phyloP scores from a whole-genome alignment of 345 rosid genomes.

The Erysimum cheiranthoides region DNA sequence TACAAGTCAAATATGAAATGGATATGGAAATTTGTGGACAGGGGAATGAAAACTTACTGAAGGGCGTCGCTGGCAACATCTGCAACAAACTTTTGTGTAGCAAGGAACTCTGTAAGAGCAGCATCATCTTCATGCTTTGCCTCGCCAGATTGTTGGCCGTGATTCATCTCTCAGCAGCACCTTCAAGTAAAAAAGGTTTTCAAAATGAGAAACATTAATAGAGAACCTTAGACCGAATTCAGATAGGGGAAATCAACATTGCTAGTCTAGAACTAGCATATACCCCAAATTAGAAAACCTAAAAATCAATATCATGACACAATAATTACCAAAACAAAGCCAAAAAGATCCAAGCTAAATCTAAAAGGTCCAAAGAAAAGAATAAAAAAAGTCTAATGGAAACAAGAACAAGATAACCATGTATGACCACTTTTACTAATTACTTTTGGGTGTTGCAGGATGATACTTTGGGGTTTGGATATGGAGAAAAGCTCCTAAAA shows the following conservation, averaged over 20 bases:
- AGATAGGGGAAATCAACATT: conserved; percentile 9
- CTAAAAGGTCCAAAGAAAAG: too few relatives aligned
- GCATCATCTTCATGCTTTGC: conserved; percentile 86
- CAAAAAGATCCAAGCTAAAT: too few relatives aligned
- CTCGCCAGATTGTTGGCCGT: conserved; percentile 58
- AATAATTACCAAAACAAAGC: not conserved
- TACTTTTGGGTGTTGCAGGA: too few relatives aligned
- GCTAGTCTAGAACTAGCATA: not conserved
- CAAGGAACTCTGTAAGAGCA: conserved; percentile 76
- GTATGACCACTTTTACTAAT: too few relatives aligned
- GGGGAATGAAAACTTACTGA: conserved; percentile 55
- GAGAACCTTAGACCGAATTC: not conserved
- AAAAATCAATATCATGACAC: not conserved
- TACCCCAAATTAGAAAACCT: conserved; percentile 17
- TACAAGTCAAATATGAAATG: not conserved
- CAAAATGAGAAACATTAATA: conserved; percentile 4
- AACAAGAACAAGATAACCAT: too few relatives aligned
- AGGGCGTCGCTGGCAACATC: conserved; percentile 95
- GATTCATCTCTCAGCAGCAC: conserved; percentile 53
- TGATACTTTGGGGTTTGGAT: too few relatives aligned
- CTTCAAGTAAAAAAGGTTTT: not conserved
- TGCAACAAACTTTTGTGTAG: conserved; percentile 92
- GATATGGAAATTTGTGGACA: not conserved
- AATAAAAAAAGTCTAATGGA: too few relatives aligned
- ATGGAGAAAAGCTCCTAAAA: too few relatives aligned